Evolutionary conservation across 192 early-diverging fungal species (phyloP).

Genomic region (Coemansia sp.): DNA sequence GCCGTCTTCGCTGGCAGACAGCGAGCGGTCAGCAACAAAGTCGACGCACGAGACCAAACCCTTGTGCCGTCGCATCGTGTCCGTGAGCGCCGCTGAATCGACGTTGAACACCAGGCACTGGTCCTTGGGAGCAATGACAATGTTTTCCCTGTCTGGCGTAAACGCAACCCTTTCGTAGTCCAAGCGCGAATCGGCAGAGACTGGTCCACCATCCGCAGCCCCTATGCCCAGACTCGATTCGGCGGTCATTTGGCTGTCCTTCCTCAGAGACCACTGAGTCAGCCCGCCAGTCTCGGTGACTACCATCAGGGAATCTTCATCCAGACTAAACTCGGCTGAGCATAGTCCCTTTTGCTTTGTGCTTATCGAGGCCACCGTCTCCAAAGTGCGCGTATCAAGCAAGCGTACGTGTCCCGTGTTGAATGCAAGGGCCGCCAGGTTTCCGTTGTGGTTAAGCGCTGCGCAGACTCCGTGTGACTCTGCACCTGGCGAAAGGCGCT

Average conservation of each 20-base stretch:
- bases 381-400: constrained; percentile 46
- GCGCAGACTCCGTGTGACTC: constrained; percentile 51
- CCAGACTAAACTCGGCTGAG: constrained; percentile 37
- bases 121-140: constrained; percentile 43
- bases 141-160: constrained; percentile 47
- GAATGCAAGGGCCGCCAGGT: constrained; percentile 42
- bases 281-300: constrained; percentile 50
- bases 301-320: constrained; percentile 46
- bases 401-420: constrained; percentile 39
- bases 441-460: constrained; percentile 54
- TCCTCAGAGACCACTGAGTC: constrained; percentile 54
- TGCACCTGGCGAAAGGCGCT: constrained; percentile 16
- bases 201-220: background rate
- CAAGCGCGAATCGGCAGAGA: constrained; percentile 33
- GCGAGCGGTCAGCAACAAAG: constrained; percentile 42
- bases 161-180: constrained; percentile 45
- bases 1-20: constrained; percentile 55
- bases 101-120: constrained; percentile 55
- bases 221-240: constrained; percentile 41
- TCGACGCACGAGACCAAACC: constrained; percentile 49
- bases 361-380: constrained; percentile 36
- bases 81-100: constrained; percentile 50
- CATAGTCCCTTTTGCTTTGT: constrained; percentile 41
- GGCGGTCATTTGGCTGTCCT: constrained; percentile 40
- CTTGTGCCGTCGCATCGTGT: constrained; percentile 54